Evolutionary conservation across 2,329 filamentous ascomycete genomes (phyloP).

Genomic region (Parascedosporium putredinis): DNA sequence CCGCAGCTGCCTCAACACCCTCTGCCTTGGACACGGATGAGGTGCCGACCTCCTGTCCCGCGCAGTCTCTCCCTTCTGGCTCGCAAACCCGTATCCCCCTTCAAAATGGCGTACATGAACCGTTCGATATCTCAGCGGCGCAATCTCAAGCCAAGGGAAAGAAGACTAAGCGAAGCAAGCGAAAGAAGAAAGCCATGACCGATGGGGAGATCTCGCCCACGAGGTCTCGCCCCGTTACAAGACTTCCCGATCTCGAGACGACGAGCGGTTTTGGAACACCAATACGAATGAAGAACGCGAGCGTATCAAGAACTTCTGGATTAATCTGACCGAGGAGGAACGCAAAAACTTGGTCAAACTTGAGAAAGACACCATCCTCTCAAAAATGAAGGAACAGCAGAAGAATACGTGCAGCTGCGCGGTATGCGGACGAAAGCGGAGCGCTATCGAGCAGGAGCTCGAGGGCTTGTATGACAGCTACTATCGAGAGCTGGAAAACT

Average conservation of each 20-base stretch:
- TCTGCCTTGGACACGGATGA: conserved; percentile 25
- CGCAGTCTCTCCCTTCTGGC: neutral
- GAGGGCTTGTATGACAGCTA: conserved; percentile 98
- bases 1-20: neutral
- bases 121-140: conserved; percentile 22
- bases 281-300: conserved; percentile 89
- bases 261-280: conserved; percentile 77
- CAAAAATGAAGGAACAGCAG: conserved; percentile 99
- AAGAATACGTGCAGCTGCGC: conserved; percentile 98
- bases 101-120: conserved; percentile 16
- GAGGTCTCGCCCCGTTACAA: neutral
- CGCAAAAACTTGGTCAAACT: conserved; percentile 94
- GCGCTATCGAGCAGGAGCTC: conserved; percentile 93
- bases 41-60: conserved; percentile 14
- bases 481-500: conserved; percentile 95
- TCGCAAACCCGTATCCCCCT: neutral
- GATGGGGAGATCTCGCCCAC: neutral
- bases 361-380: conserved; percentile 93
- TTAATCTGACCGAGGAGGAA: conserved; percentile 86
- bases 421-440: conserved; percentile 91
- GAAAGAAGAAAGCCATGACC: conserved; percentile 26
- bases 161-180: conserved; percentile 63
- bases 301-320: conserved; percentile 97
- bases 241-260: conserved; percentile 3
- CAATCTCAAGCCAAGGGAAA: conserved; percentile 31